A percentile compares a stretch with the other conserved stretches of the same genome.
These are phyloP conservation scores for Colletotrichum lini DNA, from an alignment of 2,329 filamentous ascomycete genomes.

Conservation along the genomic window DNA sequence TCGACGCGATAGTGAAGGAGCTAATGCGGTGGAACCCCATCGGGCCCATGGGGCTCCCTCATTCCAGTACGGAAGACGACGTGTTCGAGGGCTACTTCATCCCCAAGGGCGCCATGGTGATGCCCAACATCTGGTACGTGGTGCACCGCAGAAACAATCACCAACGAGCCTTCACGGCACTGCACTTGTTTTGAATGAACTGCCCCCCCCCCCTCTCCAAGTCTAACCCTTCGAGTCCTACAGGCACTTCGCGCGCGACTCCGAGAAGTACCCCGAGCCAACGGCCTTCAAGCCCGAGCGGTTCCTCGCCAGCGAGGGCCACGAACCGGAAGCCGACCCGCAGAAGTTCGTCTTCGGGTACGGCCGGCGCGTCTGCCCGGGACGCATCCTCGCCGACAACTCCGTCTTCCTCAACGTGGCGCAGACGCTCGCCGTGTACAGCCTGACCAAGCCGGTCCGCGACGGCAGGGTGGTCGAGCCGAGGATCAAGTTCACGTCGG, in stretches of 20 bases:
- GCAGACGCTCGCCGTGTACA: slow-evolving; percentile 62
- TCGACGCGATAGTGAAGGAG: slow-evolving; percentile 69
- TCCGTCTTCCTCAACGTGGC: slow-evolving; percentile 50
- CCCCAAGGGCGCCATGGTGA: slow-evolving; percentile 33
- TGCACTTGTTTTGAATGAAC: fast-evolving
- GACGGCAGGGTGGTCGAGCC: slow-evolving; percentile 53
- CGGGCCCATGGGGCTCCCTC: slow-evolving; percentile 59
- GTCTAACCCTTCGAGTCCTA: neutral
- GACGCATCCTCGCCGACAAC: slow-evolving; percentile 43
- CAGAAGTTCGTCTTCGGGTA: slow-evolving; percentile 42
- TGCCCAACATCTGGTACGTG: slow-evolving; percentile 49
- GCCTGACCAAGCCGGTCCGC: slow-evolving; percentile 53
- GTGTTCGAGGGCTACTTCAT: slow-evolving; percentile 39
- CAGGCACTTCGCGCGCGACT: slow-evolving; percentile 66
- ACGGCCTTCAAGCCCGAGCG: slow-evolving; percentile 52
- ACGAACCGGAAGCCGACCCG: slow-evolving; percentile 43
- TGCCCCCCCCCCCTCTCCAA: too few species aligned
- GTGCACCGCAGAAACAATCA: slow-evolving; percentile 41
- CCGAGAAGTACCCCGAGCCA: slow-evolving; percentile 71
- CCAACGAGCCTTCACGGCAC: too few species aligned
- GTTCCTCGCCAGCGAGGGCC: slow-evolving; percentile 45
- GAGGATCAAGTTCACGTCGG: slow-evolving; percentile 21
- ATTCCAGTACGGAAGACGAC: slow-evolving; percentile 51
- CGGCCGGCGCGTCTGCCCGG: slow-evolving; percentile 45
- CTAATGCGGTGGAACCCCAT: slow-evolving; percentile 69